Percentiles rank a stretch among this genome's conserved stretches.
Conservation (phyloP, 805 yeast genomes). For the Metschnikowia koreensis region DNA sequence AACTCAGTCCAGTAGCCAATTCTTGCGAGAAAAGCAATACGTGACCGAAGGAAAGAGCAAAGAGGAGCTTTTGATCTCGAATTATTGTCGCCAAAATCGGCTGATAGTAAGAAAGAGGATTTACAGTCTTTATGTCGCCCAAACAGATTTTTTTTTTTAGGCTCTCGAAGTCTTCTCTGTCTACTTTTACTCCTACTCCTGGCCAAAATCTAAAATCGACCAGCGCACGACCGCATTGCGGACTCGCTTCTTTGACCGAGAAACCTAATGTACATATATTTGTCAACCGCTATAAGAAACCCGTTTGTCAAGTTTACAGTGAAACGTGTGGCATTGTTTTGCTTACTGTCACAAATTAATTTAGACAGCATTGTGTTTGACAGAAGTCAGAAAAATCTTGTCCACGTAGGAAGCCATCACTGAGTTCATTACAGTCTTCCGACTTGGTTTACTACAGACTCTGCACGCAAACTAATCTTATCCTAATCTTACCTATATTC, state of each 20-base stretch:
- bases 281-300: background rate
- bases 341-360: background rate
- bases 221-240: constrained; percentile 4
- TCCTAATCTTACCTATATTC: background rate
- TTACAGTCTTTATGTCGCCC: no score
- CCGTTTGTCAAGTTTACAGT: background rate
- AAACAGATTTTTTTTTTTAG: no score
- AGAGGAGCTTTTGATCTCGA: no score
- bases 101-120: no score
- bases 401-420: constrained; percentile 1
- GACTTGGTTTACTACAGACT: constrained; percentile 1
- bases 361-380: background rate
- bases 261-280: background rate
- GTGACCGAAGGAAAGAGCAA: no score
- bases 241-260: background rate
- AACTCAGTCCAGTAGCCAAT: no score
- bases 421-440: background rate
- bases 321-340: background rate
- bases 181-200: background rate
- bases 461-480: background rate
- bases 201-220: background rate
- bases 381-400: background rate
- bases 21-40: no score
- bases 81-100: no score
- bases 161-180: background rate